Base-by-base conservation (phyloP, 2,329 filamentous ascomycete species). In the Sarocladium oryzae region DNA sequence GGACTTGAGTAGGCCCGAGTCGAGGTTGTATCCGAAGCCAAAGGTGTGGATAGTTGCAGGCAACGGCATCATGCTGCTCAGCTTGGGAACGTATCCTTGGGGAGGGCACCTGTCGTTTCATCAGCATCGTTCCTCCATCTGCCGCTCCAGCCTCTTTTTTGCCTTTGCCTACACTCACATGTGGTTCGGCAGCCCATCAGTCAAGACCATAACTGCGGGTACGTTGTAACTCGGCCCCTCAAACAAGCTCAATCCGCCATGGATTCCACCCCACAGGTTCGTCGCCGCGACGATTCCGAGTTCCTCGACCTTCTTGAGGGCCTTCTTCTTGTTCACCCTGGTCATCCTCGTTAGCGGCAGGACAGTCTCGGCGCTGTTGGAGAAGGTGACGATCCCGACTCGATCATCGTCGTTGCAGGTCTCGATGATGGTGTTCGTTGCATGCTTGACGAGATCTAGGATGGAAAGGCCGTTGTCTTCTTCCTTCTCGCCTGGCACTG, bases 361-460 rank as follows among this genome's bases (percentile, higher is more conserved):
- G 1, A 81, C 56, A 3, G 71, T 69, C 41, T 61, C 64, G 7
- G 72, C 71, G 2, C 62, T 56, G 10, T 57, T 63, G 2, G 69
- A 66, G 54, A 83, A 84, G 0, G 76, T 77, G 2, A 84, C 77
- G 28, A 85, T 77, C 4, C 76, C 79, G 0, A 84, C 63, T 4
- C 79, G 68, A 56, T 85, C 81, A 1, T 61, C 56, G n/a, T 74
- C 69, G 26, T 76, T 68, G 54, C 84, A 65, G 0, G 77, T 80
- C 56, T 79, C 75, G 9, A 82, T 58, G 16, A 84, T 81, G 7
- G 79, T 82, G 6, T 70, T 69, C 1, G 78, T 75, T 1, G 80
- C 78, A 56, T 84, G 79, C 57, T 82, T 83, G 37, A 75, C 75
- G 20, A 84, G 69, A 56, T 84, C 81, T 20, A 85, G 61, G 2